Evolutionary conservation across 179 eudicot species (phyloP), one percentile per base, ranked within the genome.

Genomic region (Beta lomatogona): DNA sequence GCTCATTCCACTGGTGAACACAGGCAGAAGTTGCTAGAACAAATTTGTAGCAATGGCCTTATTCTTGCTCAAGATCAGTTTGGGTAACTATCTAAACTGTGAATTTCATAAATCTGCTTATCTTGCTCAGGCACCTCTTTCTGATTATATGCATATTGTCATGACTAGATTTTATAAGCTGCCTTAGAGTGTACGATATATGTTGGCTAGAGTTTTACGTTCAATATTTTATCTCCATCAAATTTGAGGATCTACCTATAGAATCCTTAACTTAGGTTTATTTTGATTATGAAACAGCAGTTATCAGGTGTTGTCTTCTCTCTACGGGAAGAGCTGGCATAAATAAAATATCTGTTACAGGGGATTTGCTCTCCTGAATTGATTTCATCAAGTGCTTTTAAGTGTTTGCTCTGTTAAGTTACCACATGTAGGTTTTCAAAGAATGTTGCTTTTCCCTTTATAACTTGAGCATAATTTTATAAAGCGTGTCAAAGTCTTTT

Each of bases 41-140:
- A 88, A 86, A 92, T 95, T 44, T 85, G 90, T 48, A 80, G 88
- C 48, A 87, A 90, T 79, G 97, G 87, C 52, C 89, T 95, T 77
- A 60, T 83, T 60, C 97, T 95, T 83, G 94, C 97, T 73, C 94
- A 89, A 88, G 98, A 95, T 88, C 91, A 93, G 68, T 95, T 84
- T 84, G 98, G 98, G 98, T 95, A 93, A 86, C 74, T 70, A 76
- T 67, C 80, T 80, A 9, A 58, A 50, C 36, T 71, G 54, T 58
- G 25, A 3, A 65, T 75, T 67, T 64, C 45, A 9, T 57, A 50
- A 66, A 79, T 50, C 13, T 74, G 28, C 57, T 46, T 50, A 9
- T 77, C 52, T 84, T 72, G 83, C 64, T 19, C 21, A n/a, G 28
- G 55, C 76, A 74, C 44, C 60, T 9, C 15, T 53, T 57, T 53